These are phyloP conservation scores for Arabidopsis arenosa DNA, from an alignment of 345 rosid species.

Conservation along the genomic window DNA sequence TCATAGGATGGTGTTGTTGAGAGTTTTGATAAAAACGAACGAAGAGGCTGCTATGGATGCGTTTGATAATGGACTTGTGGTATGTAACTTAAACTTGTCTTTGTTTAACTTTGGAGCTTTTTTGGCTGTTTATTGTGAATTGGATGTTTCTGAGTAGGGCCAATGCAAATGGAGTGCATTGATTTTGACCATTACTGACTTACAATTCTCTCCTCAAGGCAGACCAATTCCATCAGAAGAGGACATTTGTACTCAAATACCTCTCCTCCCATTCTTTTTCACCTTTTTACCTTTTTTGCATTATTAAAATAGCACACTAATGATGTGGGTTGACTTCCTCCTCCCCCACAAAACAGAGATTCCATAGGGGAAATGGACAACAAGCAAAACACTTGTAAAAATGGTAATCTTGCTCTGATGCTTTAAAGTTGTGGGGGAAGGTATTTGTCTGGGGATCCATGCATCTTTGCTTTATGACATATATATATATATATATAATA, in stretches of 20 bases:
- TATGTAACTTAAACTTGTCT: slow-evolving; percentile 42
- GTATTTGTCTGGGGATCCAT: slow-evolving; percentile 36
- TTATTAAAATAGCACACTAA: slow-evolving; percentile 47
- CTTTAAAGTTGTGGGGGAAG: slow-evolving; percentile 28
- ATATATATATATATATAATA: not conserved
- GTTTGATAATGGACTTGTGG: slow-evolving; percentile 63
- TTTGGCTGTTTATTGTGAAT: not conserved
- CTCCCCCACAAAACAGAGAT: slow-evolving; percentile 40
- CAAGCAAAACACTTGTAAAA: slow-evolving; percentile 34
- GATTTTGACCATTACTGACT: slow-evolving; percentile 29
- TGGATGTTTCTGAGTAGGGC: slow-evolving; percentile 32
- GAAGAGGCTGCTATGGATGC: slow-evolving; percentile 91
- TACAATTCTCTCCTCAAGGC: slow-evolving; percentile 39
- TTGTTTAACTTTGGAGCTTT: not conserved
- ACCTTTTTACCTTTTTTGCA: slow-evolving; percentile 34
- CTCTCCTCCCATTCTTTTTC: slow-evolving; percentile 28
- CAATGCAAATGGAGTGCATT: slow-evolving; percentile 40
- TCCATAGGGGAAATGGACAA: slow-evolving; percentile 36
- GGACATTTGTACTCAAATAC: slow-evolving; percentile 42
- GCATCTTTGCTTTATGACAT: slow-evolving; percentile 34
- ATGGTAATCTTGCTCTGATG: slow-evolving; percentile 23
- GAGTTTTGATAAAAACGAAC: slow-evolving; percentile 75
- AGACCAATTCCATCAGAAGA: slow-evolving; percentile 43
- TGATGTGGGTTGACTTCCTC: slow-evolving; percentile 47
- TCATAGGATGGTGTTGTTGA: slow-evolving; percentile 76